Percentiles rank a stretch among this genome's conserved stretches.
phyloP scores from a whole-genome alignment of 1,284 basidiomycete genomes.

The Megacollybia platyphylla region DNA sequence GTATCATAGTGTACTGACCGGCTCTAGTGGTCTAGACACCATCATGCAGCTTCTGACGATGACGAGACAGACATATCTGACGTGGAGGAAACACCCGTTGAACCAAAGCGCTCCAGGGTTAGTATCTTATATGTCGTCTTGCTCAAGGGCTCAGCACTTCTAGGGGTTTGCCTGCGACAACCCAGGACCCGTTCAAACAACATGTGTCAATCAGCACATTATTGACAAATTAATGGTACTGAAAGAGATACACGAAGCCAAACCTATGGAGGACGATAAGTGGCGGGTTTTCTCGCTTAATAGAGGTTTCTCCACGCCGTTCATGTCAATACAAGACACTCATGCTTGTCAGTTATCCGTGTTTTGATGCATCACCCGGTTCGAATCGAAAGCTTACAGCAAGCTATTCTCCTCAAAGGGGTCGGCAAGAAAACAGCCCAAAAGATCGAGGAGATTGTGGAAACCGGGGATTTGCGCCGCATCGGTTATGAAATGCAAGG shows the following conservation, averaged over 20 bases:
- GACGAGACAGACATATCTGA: slow-evolving; percentile 12
- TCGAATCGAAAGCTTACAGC: slow-evolving; percentile 46
- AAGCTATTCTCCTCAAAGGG: slow-evolving; percentile 53
- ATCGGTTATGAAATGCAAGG: slow-evolving; percentile 51
- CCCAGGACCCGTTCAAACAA: slow-evolving; percentile 18
- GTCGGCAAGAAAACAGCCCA: slow-evolving; percentile 66
- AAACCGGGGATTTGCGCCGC: slow-evolving; percentile 53
- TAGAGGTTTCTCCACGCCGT: slow-evolving; percentile 18
- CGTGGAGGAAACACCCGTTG: slow-evolving; percentile 8
- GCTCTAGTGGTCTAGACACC: slow-evolving; percentile 14
- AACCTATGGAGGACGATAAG: slow-evolving; percentile 39
- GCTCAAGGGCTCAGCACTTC: not conserved
- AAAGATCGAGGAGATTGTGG: slow-evolving; percentile 73
- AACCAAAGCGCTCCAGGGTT: not conserved
- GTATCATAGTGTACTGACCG: not conserved
- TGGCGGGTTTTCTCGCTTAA: slow-evolving; percentile 52
- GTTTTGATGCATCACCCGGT: slow-evolving; percentile 39
- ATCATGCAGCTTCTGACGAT: slow-evolving; percentile 2
- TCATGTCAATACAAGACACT: not conserved
- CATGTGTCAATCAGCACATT: slow-evolving; percentile 50
- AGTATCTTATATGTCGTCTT: not conserved
- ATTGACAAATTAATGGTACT: slow-evolving; percentile 57
- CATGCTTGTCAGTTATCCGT: slow-evolving; percentile 33
- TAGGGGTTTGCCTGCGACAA: slow-evolving; percentile 54
- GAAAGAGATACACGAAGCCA: slow-evolving; percentile 43